Evolutionary conservation across 768 basidiomycete species (phyloP), one percentile per base, ranked within the genome.

Genomic region (Nevesoporus exiguus): DNA sequence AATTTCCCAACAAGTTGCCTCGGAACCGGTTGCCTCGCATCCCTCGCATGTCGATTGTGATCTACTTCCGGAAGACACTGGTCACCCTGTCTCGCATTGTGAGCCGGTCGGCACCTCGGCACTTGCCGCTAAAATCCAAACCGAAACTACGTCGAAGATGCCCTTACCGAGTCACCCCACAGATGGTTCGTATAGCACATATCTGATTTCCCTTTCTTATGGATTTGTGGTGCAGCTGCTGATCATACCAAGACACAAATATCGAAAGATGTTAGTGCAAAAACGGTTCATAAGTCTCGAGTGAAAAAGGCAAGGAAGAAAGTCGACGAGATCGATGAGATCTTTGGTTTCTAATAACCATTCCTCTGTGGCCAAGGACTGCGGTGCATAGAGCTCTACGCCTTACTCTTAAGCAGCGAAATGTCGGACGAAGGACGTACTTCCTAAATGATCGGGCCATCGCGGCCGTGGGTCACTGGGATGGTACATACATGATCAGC

Each of bases 301-400:
- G 22, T 5, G 19, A 67, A 60, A 44, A 65, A 61, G 14, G 17
- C 47, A 15, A 65, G 47, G 49, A 65, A 52, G 48, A 65, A 58
- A 25, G 6, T 57, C 2, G 65, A 68, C 31, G 65, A 68, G 48
- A 68, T 68, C 22, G 66, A 66, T 47, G 55, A 54, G 40, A 66
- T 66, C 13, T 66, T 66, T 58, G 65, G 63, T 42, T 67, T 67
- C 48, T 67, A 6, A 53, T 27, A 31, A 29, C 93, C 80, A 6
- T 21, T 39, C 39, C 9, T 21, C 19, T 8, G 8, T 21, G 39
- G 19, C 9, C n/a, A 29, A 29, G 5, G 8, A 29, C 5, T 29
- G 27, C 27, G n/a, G n/a, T n/a, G n/a, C n/a, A n/a, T n/a, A n/a
- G n/a, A n/a, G n/a, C n/a, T n/a, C n/a, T n/a, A n/a, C n/a, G n/a